A percentile compares a stretch with the other conserved stretches of the same genome.
These are phyloP conservation scores for Exophiala lecanii-corni DNA, from an alignment of 2,329 filamentous ascomycete genomes.

Conservation along the genomic window DNA sequence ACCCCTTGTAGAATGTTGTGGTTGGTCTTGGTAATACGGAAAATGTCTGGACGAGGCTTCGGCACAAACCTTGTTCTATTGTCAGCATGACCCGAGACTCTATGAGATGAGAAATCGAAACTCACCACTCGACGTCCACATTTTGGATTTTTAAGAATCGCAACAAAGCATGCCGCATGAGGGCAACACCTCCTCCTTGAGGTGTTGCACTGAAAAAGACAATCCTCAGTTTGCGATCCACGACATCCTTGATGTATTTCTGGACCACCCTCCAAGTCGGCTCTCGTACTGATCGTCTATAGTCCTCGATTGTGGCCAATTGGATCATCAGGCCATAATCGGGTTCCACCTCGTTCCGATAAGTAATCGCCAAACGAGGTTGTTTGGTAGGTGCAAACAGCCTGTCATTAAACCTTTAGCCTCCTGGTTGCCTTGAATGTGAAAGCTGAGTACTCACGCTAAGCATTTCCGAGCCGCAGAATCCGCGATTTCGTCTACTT, in stretches of 20 bases:
- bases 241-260: slow-evolving; percentile 60
- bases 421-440: not conserved
- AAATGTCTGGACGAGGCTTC: slow-evolving; percentile 72
- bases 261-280: slow-evolving; percentile 63
- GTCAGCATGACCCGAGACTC: not conserved
- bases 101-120: slow-evolving; percentile 3
- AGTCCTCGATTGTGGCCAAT: slow-evolving; percentile 54
- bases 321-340: slow-evolving; percentile 62
- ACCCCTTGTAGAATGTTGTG: slow-evolving; percentile 87
- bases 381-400: slow-evolving; percentile 68
- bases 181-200: slow-evolving; percentile 74
- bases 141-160: slow-evolving; percentile 64
- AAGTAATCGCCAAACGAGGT: slow-evolving; percentile 63
- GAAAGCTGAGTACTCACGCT: slow-evolving; percentile 48
- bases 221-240: slow-evolving; percentile 60
- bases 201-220: slow-evolving; percentile 78
- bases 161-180: slow-evolving; percentile 76
- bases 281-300: slow-evolving; percentile 56
- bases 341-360: slow-evolving; percentile 64
- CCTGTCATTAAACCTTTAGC: slow-evolving; percentile 35
- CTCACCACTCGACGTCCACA: slow-evolving; percentile 70
- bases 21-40: slow-evolving; percentile 79
- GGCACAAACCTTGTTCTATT: slow-evolving; percentile 57
- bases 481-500: slow-evolving; percentile 76
- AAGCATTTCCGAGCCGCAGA: slow-evolving; percentile 76